Base-by-base conservation (phyloP, 2,329 filamentous ascomycete genomes). In the Exophiala sp. region DNA sequence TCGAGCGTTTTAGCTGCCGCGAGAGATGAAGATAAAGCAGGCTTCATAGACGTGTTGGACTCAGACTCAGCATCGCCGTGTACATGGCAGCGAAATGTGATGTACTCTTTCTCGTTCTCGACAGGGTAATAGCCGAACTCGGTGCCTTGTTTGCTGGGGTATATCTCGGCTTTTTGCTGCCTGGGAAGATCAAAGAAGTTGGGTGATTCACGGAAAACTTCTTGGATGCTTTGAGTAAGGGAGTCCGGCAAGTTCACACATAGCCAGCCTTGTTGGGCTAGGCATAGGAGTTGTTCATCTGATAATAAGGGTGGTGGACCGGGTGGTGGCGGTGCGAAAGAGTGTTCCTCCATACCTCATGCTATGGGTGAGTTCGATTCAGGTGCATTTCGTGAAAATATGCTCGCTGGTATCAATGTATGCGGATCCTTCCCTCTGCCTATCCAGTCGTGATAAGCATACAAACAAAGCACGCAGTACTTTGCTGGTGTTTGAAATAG, bases 41-140 rank as follows among this genome's bases (percentile, higher is more conserved):
- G 21, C 3, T 24, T 6, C 12, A 40, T 39, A 21, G 12, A 10
- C 6, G n/a, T 41, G 1, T 34, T 5, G 34, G 33, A 16, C 12
- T 2, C 32, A 3, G 52, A 24, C 14, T 34, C n/a, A 32, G 45
- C 10, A 50, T 32, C 24, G 21, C 41, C 16, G 21, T 47, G 54
- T 4, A 54, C 38, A 14, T 51, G 52, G 48, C 62, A 58, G 7
- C 65, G 63, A 32, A 66, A 54, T 1, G 65, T 67, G 33, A 66
- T 20, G 39, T 66, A 67, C 44, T 66, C 62, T 47, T 67, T 66
- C 46, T 67, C 64, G 16, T 53, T 46, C 9, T 45, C 41, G 5
- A 66, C 61, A 10, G 48, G 40, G 49, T 66, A 66, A 45, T 62
- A 65, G 3, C 65, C 65, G 29, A 61, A 58, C 49, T 67, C 65